phyloP scores from a whole-genome alignment of 1,284 basidiomycete species.

The Lignosus rhinocerotis region DNA sequence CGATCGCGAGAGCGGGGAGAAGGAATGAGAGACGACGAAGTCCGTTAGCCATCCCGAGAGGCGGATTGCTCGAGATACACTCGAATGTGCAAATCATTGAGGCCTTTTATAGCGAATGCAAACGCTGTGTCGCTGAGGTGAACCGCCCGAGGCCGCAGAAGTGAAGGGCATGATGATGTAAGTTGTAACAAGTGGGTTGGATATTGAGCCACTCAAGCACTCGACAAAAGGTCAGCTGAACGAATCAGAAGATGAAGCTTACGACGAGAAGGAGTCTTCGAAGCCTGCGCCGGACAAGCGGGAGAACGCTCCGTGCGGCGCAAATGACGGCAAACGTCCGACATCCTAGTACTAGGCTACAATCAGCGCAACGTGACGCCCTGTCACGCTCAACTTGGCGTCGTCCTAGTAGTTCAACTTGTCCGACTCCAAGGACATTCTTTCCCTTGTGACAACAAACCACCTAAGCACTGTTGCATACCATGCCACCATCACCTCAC shows the following conservation, averaged over 20 bases:
- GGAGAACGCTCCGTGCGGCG: slow-evolving; percentile 1
- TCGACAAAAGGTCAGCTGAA: slow-evolving; percentile 14
- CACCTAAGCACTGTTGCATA: background rate
- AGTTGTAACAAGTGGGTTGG: background rate
- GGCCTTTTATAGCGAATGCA: background rate
- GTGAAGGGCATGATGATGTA: background rate
- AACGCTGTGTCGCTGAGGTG: background rate
- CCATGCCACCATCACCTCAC: slow-evolving; percentile 32
- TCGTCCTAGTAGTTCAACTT: background rate
- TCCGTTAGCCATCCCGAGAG: slow-evolving; percentile 17
- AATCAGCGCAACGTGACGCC: slow-evolving; percentile 3
- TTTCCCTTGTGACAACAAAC: slow-evolving; percentile 3
- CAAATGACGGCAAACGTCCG: background rate
- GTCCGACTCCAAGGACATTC: background rate
- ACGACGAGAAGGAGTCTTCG: background rate
- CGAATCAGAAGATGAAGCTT: slow-evolving; percentile 13
- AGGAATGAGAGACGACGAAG: slow-evolving; percentile 11
- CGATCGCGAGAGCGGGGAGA: slow-evolving; percentile 9
- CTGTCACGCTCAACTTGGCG: background rate
- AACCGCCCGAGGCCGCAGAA: slow-evolving; percentile 2
- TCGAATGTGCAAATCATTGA: background rate
- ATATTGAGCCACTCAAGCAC: background rate
- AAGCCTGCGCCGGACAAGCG: slow-evolving; percentile 6
- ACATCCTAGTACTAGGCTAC: too few species aligned
- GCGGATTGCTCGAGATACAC: background rate